These are phyloP conservation scores for Calcarisporium arbuscula DNA, from an alignment of 2,329 filamentous ascomycete genomes.

Conservation along the genomic window DNA sequence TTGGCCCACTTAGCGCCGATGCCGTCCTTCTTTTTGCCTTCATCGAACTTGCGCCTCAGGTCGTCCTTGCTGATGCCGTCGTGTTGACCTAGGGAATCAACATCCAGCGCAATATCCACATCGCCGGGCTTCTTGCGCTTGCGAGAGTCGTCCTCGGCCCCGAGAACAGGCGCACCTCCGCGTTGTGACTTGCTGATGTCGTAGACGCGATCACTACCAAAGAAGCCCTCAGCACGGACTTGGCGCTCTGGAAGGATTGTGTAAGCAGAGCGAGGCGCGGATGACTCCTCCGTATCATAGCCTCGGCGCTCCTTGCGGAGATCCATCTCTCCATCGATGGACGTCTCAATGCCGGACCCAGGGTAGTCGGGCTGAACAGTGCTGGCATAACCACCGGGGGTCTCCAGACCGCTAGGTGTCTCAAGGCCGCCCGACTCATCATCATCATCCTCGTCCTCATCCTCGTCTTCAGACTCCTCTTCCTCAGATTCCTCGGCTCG, in stretches of 20 bases:
- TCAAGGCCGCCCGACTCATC: constrained; percentile 61
- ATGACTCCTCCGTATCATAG: constrained; percentile 78
- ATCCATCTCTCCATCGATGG: constrained; percentile 80
- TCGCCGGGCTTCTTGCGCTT: constrained; percentile 97
- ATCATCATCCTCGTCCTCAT: constrained; percentile 58
- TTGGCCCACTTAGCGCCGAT: constrained; percentile 62
- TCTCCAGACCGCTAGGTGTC: constrained; percentile 72
- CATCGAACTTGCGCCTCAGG: constrained; percentile 73
- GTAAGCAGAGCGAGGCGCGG: constrained; percentile 72
- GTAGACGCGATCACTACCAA: constrained; percentile 90
- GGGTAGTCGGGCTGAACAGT: constrained; percentile 71
- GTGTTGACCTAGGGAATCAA: constrained; percentile 67
- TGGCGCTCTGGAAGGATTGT: constrained; percentile 86
- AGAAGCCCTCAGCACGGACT: constrained; percentile 84
- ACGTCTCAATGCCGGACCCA: constrained; percentile 62
- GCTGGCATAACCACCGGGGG: constrained; percentile 73
- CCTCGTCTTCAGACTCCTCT: constrained; percentile 69
- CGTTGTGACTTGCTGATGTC: constrained; percentile 59
- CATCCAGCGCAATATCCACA: constrained; percentile 85
- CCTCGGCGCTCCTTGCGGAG: constrained; percentile 77
- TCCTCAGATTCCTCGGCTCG: constrained; percentile 69
- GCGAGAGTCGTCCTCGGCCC: constrained; percentile 67
- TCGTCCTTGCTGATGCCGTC: constrained; percentile 83
- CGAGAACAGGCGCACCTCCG: constrained; percentile 64
- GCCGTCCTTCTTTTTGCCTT: constrained; percentile 58